Conservation (phyloP, 495 filamentous ascomycete genomes). For the Pyronema domesticum region DNA sequence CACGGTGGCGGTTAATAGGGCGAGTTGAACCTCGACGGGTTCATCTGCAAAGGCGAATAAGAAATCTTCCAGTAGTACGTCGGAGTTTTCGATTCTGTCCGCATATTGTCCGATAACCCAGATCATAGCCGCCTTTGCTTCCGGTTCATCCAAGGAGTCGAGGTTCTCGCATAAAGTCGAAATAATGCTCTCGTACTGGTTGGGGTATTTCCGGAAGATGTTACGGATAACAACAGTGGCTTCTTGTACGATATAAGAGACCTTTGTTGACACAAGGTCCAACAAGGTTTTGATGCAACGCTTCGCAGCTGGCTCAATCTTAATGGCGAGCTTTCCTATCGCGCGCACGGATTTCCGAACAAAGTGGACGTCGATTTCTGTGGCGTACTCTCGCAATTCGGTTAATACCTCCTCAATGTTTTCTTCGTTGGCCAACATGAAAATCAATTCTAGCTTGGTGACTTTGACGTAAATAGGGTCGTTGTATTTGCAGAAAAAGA, state of each 20-base stretch:
- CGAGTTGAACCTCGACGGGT: constrained; percentile 84
- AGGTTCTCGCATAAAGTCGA: constrained; percentile 86
- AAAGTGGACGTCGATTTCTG: constrained; percentile 97
- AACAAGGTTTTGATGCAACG: constrained; percentile 84
- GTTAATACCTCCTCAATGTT: constrained; percentile 94
- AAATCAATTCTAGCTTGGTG: constrained; percentile 95
- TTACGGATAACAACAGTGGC: constrained; percentile 99
- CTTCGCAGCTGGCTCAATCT: constrained; percentile 84
- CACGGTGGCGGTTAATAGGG: constrained; percentile 85
- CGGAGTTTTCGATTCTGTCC: constrained; percentile 87
- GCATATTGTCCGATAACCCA: constrained; percentile 99
- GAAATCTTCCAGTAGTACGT: constrained; percentile 87
- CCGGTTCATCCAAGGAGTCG: constrained; percentile 94
- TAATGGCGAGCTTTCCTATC: constrained; percentile 96
- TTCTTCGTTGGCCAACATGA: constrained; percentile 92
- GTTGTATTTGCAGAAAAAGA: constrained; percentile 99
- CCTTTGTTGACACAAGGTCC: constrained; percentile 90
- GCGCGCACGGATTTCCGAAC: constrained; percentile 94
- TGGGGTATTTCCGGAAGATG: constrained; percentile 97
- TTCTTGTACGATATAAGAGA: constrained; percentile 98
- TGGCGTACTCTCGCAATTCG: constrained; percentile 89
- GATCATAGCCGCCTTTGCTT: constrained; percentile 97
- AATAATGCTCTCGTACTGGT: constrained; percentile 96
- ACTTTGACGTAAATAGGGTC: constrained; percentile 99
- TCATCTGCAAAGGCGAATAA: constrained; percentile 85